phyloP scores from a whole-genome alignment of 2,329 filamentous ascomycete species.

The Aspergillus tanneri region DNA sequence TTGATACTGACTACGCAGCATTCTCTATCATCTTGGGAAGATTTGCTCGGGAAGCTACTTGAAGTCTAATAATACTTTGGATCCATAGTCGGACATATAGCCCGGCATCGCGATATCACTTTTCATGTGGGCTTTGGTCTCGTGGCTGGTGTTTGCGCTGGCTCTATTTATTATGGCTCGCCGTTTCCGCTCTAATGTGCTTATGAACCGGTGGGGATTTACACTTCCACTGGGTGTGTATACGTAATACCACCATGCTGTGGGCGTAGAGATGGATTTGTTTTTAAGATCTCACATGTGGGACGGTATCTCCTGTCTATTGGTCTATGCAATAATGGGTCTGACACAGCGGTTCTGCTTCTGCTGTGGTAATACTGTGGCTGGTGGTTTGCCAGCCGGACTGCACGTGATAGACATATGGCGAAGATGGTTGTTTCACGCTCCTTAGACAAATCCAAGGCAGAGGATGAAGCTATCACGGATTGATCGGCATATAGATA shows the following conservation, averaged over 20 bases:
- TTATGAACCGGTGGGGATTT: constrained; percentile 61
- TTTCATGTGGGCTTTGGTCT: constrained; percentile 59
- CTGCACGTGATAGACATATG: constrained; percentile 45
- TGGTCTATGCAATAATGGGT: no score
- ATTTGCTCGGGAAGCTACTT: constrained; percentile 45
- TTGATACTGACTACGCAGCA: constrained; percentile 32
- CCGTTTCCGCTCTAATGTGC: constrained; percentile 59
- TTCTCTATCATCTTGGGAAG: constrained; percentile 53
- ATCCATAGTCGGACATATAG: constrained; percentile 50
- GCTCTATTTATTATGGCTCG: constrained; percentile 41
- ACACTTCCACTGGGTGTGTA: constrained; percentile 57
- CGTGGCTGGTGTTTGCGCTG: constrained; percentile 57
- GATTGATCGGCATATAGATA: no score
- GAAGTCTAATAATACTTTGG: constrained; percentile 39
- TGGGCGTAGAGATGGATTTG: constrained; percentile 49
- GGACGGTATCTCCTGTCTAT: constrained; percentile 36
- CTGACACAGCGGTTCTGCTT: constrained; percentile 51
- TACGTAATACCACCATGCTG: constrained; percentile 34
- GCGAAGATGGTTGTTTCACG: constrained; percentile 49
- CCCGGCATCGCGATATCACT: constrained; percentile 55
- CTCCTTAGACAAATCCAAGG: constrained; percentile 44
- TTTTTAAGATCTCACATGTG: constrained; percentile 56
- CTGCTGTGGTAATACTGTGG: constrained; percentile 53
- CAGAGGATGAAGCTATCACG: no score
- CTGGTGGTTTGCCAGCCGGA: constrained; percentile 49